Evolutionary conservation across 2,329 filamentous ascomycete species (phyloP), one percentile per base, ranked within the genome.

Genomic region (Daldinia sp.): DNA sequence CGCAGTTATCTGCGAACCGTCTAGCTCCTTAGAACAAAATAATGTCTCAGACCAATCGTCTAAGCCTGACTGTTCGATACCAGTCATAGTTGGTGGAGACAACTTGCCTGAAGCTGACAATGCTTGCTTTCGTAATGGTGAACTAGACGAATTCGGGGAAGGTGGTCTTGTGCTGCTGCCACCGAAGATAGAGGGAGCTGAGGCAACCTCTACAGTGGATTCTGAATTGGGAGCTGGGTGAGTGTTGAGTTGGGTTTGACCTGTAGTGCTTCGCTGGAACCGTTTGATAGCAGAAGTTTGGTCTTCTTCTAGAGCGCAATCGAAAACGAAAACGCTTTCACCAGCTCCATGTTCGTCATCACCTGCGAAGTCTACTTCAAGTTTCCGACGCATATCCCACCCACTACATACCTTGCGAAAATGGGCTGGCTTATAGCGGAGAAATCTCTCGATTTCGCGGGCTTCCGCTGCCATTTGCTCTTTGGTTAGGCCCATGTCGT

Each of bases 281-380:
- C 84, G 82, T 43, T 71, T 75, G 13, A 87, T 71, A 6, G 75
- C 67, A 17, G 82, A 74, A 10, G 77, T 76, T 29, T 80, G 78
- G 5, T 82, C 82, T 64, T 90, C 85, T 25, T 86, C 85, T n/a
- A 87, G 76, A 0, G 92, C 93, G 71, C 90, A 90, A 30, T 87
- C 83, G 47, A 97, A 83, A 2, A 96, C 84, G 23, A 96, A 82
- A 35, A 96, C 80, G 13, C 83, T 84, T 76, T 97, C 94, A 17
- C 93, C 93, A 23, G 88, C 89, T 49, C 88, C 86, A 56, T 86
- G 81, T n/a, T 87, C 86, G 77, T 95, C 91, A 68, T 94, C 92
- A 17, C 87, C 88, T 37, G 90, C 90, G 77, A 97, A 98, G 73
- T 99, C 95, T 2, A 97, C 92, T 71, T 95, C 90, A 2, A 98